phyloP scores from a whole-genome alignment of 2,329 filamentous ascomycete species.

The Talaromyces sp. region DNA sequence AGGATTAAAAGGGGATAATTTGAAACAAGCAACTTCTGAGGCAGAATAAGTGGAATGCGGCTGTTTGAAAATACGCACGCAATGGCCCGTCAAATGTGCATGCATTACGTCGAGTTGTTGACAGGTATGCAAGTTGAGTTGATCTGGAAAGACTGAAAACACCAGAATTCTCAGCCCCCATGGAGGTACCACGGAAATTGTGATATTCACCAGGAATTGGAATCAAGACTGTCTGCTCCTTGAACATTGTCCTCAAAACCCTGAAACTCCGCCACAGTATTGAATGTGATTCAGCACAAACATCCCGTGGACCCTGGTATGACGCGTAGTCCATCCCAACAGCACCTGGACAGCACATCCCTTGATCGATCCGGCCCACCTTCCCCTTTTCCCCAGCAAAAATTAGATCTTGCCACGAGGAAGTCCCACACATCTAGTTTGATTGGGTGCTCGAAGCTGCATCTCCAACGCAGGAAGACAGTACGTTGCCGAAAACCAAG shows the following conservation, averaged over 20 bases:
- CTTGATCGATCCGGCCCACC: conserved; percentile 6
- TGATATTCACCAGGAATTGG: background rate
- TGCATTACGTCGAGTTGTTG: too few relatives aligned
- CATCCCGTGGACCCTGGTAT: conserved; percentile 1
- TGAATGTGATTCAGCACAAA: background rate
- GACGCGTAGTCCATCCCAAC: conserved; percentile 5
- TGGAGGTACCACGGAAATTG: background rate
- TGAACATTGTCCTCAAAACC: background rate
- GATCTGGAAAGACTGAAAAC: too few relatives aligned
- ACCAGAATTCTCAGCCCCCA: too few relatives aligned
- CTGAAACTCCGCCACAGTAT: background rate
- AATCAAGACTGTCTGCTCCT: background rate
- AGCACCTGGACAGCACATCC: background rate
- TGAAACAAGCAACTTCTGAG: too few relatives aligned
- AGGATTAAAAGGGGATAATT: background rate
- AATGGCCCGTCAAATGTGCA: too few relatives aligned
- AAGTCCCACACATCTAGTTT: background rate
- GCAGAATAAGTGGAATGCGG: too few relatives aligned
- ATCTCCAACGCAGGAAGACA: background rate
- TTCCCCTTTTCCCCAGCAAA: background rate
- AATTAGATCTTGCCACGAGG: conserved; percentile 4
- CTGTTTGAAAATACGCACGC: too few relatives aligned
- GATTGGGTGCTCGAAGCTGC: background rate
- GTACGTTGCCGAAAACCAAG: background rate
- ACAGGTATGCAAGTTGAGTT: too few relatives aligned